Evolutionary conservation across 1,284 basidiomycete species (phyloP), one percentile per base, ranked within the genome.

Genomic region (Lentinus polychrous): DNA sequence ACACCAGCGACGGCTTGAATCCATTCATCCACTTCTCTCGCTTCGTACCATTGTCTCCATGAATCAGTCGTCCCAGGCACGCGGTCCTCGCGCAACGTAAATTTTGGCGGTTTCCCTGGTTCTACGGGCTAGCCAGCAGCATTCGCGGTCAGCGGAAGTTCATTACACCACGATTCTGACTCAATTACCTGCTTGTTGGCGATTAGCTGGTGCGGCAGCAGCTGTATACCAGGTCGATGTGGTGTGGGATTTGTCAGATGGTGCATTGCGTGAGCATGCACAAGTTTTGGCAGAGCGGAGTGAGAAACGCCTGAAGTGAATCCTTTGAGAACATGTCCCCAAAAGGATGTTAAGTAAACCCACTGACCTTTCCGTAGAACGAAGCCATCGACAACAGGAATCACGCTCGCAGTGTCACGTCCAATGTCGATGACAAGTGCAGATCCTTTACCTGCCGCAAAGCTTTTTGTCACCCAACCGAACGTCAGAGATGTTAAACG

Each of bases 381-480:
- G 60, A 99, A 99, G 0, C 96, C 96, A 60, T 99, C 96, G 7
- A 95, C 92, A 8, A 99, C 89, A 1, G 96, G 96, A 1, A 92
- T 93, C 14, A 96, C 91, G 53, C 91, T 94, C 8, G 87, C 85
- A 63, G 86, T 83, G 17, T 87, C 81, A 54, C 91, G 85, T 3
- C 96, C 96, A 37, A 99, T 79, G 60, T 99, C 95, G 43, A 99
- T 84, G 0, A 99, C 90, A 43, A 99, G 74, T 2, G 95, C 94
- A 24, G 94, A 94, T 0, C 94, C 94, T 66, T 94, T 96, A 32
- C 96, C 95, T 43, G 94, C 87, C 8, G 95, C 91, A 65, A 99
- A 99, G 1, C 91, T 94, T 44, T 27, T 42, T 35, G 32, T 39
- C 22, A 43, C 15, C 43, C 45, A 43, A 27, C 44, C 38, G 45